These are phyloP conservation scores for Thermoascus crustaceus DNA, from an alignment of 2,329 filamentous ascomycete genomes.

Conservation along the genomic window DNA sequence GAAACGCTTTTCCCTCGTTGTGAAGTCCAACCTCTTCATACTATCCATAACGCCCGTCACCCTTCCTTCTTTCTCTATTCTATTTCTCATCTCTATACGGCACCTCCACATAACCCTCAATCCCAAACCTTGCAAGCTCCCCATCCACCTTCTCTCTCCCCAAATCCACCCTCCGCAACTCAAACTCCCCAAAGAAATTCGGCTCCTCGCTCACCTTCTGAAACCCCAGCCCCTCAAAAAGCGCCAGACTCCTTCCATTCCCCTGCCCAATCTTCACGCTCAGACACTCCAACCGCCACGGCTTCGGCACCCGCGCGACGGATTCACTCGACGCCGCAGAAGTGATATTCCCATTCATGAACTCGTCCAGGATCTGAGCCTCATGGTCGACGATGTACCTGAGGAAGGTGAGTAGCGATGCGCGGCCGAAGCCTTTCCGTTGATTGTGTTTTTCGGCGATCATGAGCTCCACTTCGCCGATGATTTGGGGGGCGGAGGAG, in stretches of 20 bases:
- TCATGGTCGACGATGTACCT: slow-evolving; percentile 55
- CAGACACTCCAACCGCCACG: slow-evolving; percentile 35
- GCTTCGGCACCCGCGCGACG: slow-evolving; percentile 4
- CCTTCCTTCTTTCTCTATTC: background rate
- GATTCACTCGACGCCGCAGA: slow-evolving; percentile 4
- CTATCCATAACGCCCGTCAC: too few relatives aligned
- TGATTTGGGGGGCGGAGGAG: slow-evolving; percentile 24
- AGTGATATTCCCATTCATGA: slow-evolving; percentile 30
- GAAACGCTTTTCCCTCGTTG: too few relatives aligned
- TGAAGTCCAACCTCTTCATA: too few relatives aligned
- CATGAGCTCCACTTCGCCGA: slow-evolving; percentile 83
- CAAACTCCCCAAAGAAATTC: slow-evolving; percentile 63
- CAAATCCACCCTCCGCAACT: slow-evolving; percentile 41
- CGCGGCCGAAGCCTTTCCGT: slow-evolving; percentile 56
- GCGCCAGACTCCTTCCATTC: slow-evolving; percentile 48
- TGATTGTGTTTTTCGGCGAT: slow-evolving; percentile 55
- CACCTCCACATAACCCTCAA: slow-evolving; percentile 32
- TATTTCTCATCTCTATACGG: slow-evolving; percentile 19
- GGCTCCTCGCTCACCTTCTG: slow-evolving; percentile 38
- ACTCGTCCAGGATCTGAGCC: slow-evolving; percentile 50
- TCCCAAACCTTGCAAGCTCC: slow-evolving; percentile 22
- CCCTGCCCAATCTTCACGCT: slow-evolving; percentile 54
- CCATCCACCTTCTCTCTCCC: slow-evolving; percentile 16
- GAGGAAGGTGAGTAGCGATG: slow-evolving; percentile 60
- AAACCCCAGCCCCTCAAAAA: slow-evolving; percentile 58